These are phyloP conservation scores for Pigoraptor vietnamica DNA, from an alignment of 78 protist genomes.

Conservation along the genomic window DNA sequence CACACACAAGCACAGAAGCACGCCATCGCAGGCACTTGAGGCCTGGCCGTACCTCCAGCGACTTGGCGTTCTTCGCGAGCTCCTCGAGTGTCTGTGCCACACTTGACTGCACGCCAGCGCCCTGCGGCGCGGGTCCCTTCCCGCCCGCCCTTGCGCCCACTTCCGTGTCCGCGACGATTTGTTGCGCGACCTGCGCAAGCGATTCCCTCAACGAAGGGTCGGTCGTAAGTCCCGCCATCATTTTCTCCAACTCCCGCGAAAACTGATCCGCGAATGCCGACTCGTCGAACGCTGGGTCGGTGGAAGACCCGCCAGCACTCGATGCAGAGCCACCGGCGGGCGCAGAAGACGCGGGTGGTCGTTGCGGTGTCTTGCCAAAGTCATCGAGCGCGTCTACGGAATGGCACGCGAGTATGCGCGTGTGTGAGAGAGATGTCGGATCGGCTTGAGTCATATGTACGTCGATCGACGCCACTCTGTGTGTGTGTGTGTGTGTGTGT, in stretches of 20 bases:
- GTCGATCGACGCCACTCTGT: too few relatives aligned
- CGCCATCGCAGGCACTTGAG: too few relatives aligned
- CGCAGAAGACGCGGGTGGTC: background rate
- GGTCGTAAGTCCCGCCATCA: background rate
- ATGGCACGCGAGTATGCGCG: background rate
- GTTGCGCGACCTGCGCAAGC: background rate
- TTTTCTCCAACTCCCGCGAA: background rate
- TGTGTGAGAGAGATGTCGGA: background rate
- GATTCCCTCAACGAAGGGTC: background rate
- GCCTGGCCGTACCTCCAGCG: background rate
- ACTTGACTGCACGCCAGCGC: background rate
- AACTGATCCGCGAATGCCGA: background rate
- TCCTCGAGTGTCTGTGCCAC: background rate
- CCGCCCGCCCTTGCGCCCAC: background rate
- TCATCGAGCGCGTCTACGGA: background rate
- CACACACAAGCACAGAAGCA: too few relatives aligned
- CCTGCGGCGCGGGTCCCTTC: background rate
- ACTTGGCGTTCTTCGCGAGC: background rate
- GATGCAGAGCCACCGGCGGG: background rate
- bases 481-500: too few relatives aligned
- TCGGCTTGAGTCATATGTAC: background rate
- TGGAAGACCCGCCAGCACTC: background rate
- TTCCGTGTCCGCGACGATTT: background rate
- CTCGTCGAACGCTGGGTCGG: background rate
- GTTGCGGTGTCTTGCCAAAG: background rate